Percentiles rank a stretch among this genome's conserved stretches.
phyloP scores from a whole-genome alignment of 2,329 filamentous ascomycete species.

The Aulographum hederae region DNA sequence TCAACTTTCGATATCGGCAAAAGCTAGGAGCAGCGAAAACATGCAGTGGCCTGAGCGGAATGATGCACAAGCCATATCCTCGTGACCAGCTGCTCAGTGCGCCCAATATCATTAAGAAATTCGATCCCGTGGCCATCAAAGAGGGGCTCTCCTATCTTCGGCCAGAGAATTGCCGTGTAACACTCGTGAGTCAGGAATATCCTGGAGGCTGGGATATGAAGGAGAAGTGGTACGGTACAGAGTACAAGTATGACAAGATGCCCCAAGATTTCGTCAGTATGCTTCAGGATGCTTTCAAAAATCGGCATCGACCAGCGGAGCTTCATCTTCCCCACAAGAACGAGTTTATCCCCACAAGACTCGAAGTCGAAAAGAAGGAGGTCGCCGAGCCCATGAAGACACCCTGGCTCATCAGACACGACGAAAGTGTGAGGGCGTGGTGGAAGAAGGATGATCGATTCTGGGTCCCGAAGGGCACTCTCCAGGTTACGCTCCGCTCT shows the following conservation, averaged over 20 bases:
- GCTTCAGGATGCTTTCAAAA: conserved; percentile 44
- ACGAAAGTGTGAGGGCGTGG: conserved; percentile 67
- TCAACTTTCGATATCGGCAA: conserved; percentile 89
- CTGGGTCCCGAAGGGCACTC: conserved; percentile 89
- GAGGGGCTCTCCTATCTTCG: conserved; percentile 55
- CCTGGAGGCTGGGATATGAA: conserved; percentile 73
- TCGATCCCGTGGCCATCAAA: conserved; percentile 60
- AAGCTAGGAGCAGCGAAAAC: conserved; percentile 82
- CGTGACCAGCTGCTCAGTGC: conserved; percentile 79
- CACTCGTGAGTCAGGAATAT: conserved; percentile 63
- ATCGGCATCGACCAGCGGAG: conserved; percentile 42
- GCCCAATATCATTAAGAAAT: conserved; percentile 56
- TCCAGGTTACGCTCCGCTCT: conserved; percentile 64
- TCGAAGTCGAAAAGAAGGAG: conserved; percentile 91
- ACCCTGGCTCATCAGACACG: conserved; percentile 72
- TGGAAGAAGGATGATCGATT: conserved; percentile 98
- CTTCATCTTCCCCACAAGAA: conserved; percentile 84
- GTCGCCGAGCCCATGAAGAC: conserved; percentile 54
- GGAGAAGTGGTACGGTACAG: conserved; percentile 96
- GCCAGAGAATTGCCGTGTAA: conserved; percentile 79
- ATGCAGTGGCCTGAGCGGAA: conserved; percentile 63
- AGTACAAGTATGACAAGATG: conserved; percentile 72
- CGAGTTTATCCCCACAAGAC: conserved; percentile 82
- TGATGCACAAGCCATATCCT: conserved; percentile 77
- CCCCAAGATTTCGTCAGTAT: conserved; percentile 56